Percentiles rank a stretch among this genome's conserved stretches.
Conservation (phyloP, 805 yeast genomes). For the Priceomyces melissophilus region DNA sequence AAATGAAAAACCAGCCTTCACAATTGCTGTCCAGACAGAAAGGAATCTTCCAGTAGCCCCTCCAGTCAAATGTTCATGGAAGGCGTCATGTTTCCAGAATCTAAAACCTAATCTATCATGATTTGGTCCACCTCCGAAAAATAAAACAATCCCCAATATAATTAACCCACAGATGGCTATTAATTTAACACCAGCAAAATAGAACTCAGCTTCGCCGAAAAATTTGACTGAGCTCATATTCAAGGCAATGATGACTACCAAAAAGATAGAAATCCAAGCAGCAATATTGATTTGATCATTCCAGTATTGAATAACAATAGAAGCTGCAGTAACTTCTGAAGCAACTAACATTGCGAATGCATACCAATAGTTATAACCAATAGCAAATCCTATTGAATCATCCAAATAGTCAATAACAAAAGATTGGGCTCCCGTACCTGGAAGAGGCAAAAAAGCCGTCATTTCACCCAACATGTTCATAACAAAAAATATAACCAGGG, state of each 20-base stretch:
- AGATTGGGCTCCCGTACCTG: slow-evolving; percentile 31
- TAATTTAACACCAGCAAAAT: slow-evolving; percentile 31
- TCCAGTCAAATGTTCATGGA: slow-evolving; percentile 40
- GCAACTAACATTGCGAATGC: slow-evolving; percentile 32
- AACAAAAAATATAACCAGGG: slow-evolving; percentile 24
- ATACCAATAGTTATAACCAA: slow-evolving; percentile 34
- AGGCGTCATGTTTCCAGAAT: slow-evolving; percentile 37
- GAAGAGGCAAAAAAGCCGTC: slow-evolving; percentile 32
- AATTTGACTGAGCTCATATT: slow-evolving; percentile 28
- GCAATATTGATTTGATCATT: slow-evolving; percentile 25
- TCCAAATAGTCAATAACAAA: slow-evolving; percentile 27
- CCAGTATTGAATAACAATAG: slow-evolving; percentile 34
- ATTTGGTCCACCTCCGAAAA: slow-evolving; percentile 37
- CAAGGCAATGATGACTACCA: slow-evolving; percentile 20
- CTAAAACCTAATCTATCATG: slow-evolving; percentile 46
- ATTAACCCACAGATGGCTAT: slow-evolving; percentile 29
- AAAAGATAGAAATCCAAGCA: slow-evolving; percentile 38
- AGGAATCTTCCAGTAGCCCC: slow-evolving; percentile 63
- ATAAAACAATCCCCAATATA: slow-evolving; percentile 31
- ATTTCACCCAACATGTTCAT: slow-evolving; percentile 33
- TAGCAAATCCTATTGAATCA: slow-evolving; percentile 30
- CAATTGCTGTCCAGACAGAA: slow-evolving; percentile 60
- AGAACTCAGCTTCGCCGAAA: slow-evolving; percentile 38
- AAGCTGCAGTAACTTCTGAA: slow-evolving; percentile 35
- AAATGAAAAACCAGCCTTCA: slow-evolving; percentile 64